phyloP scores from a whole-genome alignment of 2,329 filamentous ascomycete genomes.

The Xylariaceae sp. region DNA sequence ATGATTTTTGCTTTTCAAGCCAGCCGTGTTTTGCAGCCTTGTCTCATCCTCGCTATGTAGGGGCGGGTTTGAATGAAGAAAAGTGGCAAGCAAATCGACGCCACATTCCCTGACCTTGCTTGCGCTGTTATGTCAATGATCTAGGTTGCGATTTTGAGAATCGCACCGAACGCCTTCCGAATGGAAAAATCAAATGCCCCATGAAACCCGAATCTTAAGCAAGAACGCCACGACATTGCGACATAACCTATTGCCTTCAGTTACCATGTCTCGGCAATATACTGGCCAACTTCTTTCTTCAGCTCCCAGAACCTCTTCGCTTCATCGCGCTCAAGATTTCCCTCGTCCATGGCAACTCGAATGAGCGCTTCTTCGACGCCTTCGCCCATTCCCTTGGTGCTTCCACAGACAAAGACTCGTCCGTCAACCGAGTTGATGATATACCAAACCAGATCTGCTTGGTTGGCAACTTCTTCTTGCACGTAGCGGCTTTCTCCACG shows the following conservation, averaged over 20 bases:
- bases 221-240: too few species aligned
- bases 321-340: constrained; percentile 76
- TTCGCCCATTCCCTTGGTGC: constrained; percentile 94
- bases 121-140: too few species aligned
- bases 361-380: constrained; percentile 85
- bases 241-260: neutral
- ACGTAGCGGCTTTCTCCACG: constrained; percentile 83
- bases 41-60: too few species aligned
- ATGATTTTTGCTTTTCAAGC: too few species aligned
- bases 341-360: constrained; percentile 89
- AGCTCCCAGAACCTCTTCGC: constrained; percentile 83
- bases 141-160: too few species aligned
- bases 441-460: constrained; percentile 97
- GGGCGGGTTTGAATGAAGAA: too few species aligned
- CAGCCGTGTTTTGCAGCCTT: too few species aligned
- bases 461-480: constrained; percentile 86
- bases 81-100: too few species aligned
- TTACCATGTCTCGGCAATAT: constrained; percentile 80
- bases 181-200: too few species aligned
- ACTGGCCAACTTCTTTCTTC: constrained; percentile 91
- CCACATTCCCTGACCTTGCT: too few species aligned
- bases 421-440: constrained; percentile 96
- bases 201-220: too few species aligned
- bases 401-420: constrained; percentile 93
- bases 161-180: too few species aligned